A percentile compares a stretch with the other conserved stretches of the same genome.
phyloP scores from a whole-genome alignment of 2,329 filamentous ascomycete species.

The Hypoxylon rubiginosum region DNA sequence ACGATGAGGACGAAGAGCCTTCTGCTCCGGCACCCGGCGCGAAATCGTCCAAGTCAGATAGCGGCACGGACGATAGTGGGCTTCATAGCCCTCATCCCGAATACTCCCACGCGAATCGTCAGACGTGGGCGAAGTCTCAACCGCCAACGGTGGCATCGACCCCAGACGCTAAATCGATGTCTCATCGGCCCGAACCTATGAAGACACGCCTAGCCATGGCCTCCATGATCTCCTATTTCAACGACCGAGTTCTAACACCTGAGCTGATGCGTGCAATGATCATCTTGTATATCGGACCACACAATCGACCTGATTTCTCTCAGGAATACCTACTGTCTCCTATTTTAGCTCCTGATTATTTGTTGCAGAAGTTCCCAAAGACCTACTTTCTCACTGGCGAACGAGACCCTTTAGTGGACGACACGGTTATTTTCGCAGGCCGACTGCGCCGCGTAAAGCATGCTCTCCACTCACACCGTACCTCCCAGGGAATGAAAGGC shows the following conservation, averaged over 20 bases:
- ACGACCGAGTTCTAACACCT: slow-evolving; percentile 92
- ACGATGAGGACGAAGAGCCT: slow-evolving; percentile 74
- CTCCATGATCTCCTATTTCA: slow-evolving; percentile 98
- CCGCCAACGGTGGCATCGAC: slow-evolving; percentile 36
- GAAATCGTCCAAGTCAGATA: slow-evolving; percentile 39
- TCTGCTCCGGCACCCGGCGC: slow-evolving; percentile 46
- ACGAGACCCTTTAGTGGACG: slow-evolving; percentile 93
- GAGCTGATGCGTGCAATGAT: slow-evolving; percentile 99
- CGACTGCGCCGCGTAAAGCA: slow-evolving; percentile 84
- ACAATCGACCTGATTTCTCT: slow-evolving; percentile 91
- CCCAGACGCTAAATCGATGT: slow-evolving; percentile 49
- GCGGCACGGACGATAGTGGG: slow-evolving; percentile 34
- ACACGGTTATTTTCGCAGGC: slow-evolving; percentile 96
- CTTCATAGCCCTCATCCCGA: slow-evolving; percentile 61
- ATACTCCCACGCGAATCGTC: slow-evolving; percentile 64
- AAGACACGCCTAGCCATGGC: slow-evolving; percentile 92
- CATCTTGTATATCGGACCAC: slow-evolving; percentile 94
- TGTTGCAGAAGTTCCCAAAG: slow-evolving; percentile 91
- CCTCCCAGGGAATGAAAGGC: slow-evolving; percentile 64
- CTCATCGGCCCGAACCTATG: slow-evolving; percentile 70
- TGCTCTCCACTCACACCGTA: slow-evolving; percentile 63
- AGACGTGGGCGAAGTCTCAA: slow-evolving; percentile 52
- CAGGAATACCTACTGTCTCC: slow-evolving; percentile 93
- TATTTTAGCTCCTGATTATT: slow-evolving; percentile 85
- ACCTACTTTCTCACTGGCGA: slow-evolving; percentile 96